Conservation (phyloP, 2,329 filamentous ascomycete species). For the Colletotrichum tabaci region DNA sequence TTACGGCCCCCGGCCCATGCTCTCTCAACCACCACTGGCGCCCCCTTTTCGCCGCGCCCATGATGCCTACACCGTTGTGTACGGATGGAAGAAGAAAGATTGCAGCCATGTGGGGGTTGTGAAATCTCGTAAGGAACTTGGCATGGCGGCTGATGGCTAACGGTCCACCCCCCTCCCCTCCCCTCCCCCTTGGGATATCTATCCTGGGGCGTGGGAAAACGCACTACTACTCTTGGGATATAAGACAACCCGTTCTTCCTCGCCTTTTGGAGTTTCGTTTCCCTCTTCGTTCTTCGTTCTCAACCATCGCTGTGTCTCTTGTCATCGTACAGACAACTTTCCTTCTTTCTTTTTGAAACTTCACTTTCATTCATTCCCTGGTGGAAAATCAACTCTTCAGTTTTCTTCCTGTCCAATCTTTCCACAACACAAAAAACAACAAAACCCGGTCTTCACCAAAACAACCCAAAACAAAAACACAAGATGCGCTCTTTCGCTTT, state of each 20-base stretch:
- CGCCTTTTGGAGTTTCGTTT: background rate
- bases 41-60: conserved; percentile 28
- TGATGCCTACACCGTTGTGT: conserved; percentile 1
- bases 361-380: conserved; percentile 38
- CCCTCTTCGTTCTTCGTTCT: conserved; percentile 11
- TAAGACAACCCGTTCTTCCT: conserved; percentile 31
- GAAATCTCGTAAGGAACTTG: conserved; percentile 1
- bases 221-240: conserved; percentile 9
- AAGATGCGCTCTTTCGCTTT: conserved; percentile 32
- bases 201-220: background rate
- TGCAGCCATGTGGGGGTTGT: conserved; percentile 9
- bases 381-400: conserved; percentile 34
- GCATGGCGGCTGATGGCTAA: background rate
- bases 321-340: conserved; percentile 39
- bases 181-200: too few relatives aligned
- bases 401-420: conserved; percentile 39
- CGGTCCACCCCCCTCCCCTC: background rate
- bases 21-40: background rate
- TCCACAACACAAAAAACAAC: background rate
- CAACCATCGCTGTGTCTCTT: conserved; percentile 37
- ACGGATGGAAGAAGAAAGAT: background rate
- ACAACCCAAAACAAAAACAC: conserved; percentile 10
- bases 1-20: background rate
- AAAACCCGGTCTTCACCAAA: conserved; percentile 18
- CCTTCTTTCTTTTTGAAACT: conserved; percentile 29